phyloP scores from a whole-genome alignment of 768 basidiomycete genomes.

The Gelatoporia subvermispora region DNA sequence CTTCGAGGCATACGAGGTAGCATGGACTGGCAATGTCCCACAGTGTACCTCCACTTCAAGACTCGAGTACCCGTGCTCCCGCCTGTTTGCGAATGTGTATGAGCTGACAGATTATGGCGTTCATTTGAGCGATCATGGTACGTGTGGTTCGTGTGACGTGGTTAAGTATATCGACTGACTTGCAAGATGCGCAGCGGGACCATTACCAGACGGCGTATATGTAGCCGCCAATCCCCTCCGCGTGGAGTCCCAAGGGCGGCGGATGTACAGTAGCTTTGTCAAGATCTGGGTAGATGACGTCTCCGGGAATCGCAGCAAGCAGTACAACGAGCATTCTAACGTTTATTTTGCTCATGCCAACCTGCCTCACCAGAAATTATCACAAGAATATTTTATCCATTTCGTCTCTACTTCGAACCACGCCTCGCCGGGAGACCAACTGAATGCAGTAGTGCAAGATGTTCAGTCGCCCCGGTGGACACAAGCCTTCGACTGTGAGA shows the following conservation, averaged over 20 bases:
- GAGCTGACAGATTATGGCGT: neutral
- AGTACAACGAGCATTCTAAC: slow-evolving; percentile 33
- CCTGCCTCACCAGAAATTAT: slow-evolving; percentile 21
- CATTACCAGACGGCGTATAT: neutral
- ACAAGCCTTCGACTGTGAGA: slow-evolving; percentile 7
- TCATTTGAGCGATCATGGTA: neutral
- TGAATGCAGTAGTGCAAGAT: too few species aligned
- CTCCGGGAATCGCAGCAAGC: slow-evolving; percentile 30
- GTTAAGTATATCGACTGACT: neutral
- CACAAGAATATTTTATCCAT: slow-evolving; percentile 30
- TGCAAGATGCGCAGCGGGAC: neutral
- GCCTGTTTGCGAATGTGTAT: neutral
- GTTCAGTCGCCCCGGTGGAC: slow-evolving; percentile 2
- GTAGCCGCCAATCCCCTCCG: neutral
- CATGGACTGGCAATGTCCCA: neutral
- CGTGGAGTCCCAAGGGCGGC: neutral
- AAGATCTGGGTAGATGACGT: slow-evolving; percentile 29
- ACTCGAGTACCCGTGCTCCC: neutral
- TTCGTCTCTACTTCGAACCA: slow-evolving; percentile 29
- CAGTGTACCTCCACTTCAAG: neutral
- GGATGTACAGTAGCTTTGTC: slow-evolving; percentile 8
- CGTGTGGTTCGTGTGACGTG: neutral
- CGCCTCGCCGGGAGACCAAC: slow-evolving; percentile 8
- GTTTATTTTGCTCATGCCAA: slow-evolving; percentile 26
- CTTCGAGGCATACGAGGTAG: neutral